Evolutionary conservation across 441 rosid genomes (phyloP).

Genomic region (Arabidopsis lyrata): DNA sequence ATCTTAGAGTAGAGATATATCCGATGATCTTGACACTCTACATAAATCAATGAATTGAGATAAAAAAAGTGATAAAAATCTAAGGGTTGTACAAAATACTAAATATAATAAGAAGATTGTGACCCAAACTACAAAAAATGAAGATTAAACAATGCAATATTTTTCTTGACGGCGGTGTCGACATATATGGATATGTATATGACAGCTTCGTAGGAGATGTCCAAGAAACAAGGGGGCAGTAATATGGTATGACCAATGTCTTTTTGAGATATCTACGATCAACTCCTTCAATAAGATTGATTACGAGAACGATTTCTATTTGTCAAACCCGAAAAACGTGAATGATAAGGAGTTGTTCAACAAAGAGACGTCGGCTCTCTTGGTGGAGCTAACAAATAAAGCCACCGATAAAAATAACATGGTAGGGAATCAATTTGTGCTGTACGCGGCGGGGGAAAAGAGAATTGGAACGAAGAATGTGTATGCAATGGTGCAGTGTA

Average conservation of each 20-base stretch:
- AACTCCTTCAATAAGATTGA: neutral
- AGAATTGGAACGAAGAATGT: neutral
- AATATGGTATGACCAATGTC: constrained; percentile 15
- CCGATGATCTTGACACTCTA: neutral
- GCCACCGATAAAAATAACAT: neutral
- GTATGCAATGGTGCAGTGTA: constrained; percentile 23
- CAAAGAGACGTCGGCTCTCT: neutral
- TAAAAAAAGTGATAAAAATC: too few species aligned
- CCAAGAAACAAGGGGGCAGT: neutral
- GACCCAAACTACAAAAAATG: neutral
- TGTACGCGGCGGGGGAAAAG: neutral
- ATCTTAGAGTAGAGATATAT: neutral
- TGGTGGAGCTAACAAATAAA: neutral
- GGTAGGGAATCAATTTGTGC: neutral
- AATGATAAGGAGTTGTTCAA: neutral
- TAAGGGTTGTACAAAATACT: neutral
- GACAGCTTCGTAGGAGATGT: constrained; percentile 8
- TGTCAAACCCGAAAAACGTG: neutral
- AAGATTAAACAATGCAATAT: neutral
- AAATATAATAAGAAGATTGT: neutral
- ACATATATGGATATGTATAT: neutral
- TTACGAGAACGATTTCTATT: constrained; percentile 1
- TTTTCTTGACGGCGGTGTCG: neutral
- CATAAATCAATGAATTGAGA: neutral
- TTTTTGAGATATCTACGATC: neutral